A percentile compares a stretch with the other conserved stretches of the same genome.
These are phyloP conservation scores for Cyclostephanos invisitatus DNA, from an alignment of 108 stramenopile species.

Conservation along the genomic window DNA sequence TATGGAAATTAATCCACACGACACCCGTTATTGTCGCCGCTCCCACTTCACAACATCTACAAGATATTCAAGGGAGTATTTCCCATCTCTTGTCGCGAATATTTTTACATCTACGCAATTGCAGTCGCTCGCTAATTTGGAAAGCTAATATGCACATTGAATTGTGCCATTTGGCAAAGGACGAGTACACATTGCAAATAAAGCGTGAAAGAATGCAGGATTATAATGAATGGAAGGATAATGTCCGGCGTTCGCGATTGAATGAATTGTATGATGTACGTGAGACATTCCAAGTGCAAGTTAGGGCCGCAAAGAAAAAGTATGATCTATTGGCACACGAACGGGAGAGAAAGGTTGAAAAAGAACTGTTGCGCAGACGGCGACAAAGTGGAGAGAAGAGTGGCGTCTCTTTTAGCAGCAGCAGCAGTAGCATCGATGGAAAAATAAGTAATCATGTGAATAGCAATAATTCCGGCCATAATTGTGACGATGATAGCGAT, in stretches of 20 bases:
- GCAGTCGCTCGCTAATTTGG: constrained; percentile 49
- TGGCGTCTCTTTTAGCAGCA: neutral
- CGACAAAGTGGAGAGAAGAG: constrained; percentile 5
- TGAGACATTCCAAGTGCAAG: constrained; percentile 48
- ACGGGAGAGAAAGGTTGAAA: constrained; percentile 36
- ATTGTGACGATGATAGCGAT: constrained; percentile 25
- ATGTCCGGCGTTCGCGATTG: constrained; percentile 34
- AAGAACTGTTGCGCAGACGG: constrained; percentile 29
- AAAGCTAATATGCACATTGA: constrained; percentile 52
- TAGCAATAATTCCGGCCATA: neutral
- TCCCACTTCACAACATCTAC: neutral
- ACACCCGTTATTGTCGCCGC: constrained; percentile 35
- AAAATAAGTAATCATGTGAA: constrained; percentile 4
- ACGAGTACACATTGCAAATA: constrained; percentile 24
- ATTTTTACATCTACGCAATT: constrained; percentile 33
- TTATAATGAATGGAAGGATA: constrained; percentile 40
- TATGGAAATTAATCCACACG: constrained; percentile 53
- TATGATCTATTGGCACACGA: constrained; percentile 39
- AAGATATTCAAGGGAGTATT: neutral
- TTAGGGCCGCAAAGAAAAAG: constrained; percentile 33
- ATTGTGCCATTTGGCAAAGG: constrained; percentile 29
- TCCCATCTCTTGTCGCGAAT: constrained; percentile 13
- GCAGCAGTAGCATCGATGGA: constrained; percentile 1
- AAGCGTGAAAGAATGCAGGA: constrained; percentile 11
- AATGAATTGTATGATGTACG: constrained; percentile 56